Evolutionary conservation across 805 yeast species (phyloP).

Genomic region (Yarrowia porcina): DNA sequence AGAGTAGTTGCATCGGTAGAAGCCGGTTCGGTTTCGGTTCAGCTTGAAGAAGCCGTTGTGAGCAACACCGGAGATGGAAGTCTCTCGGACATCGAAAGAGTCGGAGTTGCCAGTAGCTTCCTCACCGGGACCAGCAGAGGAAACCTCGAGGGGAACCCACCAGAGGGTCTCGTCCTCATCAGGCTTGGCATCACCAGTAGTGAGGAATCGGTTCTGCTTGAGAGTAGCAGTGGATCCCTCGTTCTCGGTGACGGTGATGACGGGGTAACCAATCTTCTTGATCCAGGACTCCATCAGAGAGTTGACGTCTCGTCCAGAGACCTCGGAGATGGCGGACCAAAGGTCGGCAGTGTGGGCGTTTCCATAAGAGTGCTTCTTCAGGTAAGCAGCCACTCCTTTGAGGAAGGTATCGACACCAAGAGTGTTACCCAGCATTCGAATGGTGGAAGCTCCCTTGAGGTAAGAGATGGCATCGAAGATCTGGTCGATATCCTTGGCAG

Average conservation of each 20-base stretch:
- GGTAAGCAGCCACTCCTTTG: conserved; percentile 74
- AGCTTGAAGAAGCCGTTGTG: conserved; percentile 45
- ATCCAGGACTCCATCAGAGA: conserved; percentile 79
- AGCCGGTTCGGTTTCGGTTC: conserved; percentile 71
- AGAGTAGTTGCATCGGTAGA: conserved; percentile 69
- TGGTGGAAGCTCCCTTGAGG: conserved; percentile 73
- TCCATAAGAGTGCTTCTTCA: conserved; percentile 71
- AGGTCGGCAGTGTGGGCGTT: conserved; percentile 74
- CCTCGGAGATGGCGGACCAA: conserved; percentile 70
- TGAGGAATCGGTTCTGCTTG: conserved; percentile 65
- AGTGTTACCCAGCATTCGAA: conserved; percentile 78
- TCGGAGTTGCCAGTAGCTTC: conserved; percentile 29
- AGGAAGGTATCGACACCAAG: conserved; percentile 73
- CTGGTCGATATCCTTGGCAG: conserved; percentile 77
- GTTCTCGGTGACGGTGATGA: conserved; percentile 61
- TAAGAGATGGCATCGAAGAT: conserved; percentile 83
- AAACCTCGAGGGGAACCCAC: conserved; percentile 40
- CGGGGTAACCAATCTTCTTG: conserved; percentile 73
- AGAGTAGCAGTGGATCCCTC: conserved; percentile 40
- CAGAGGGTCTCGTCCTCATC: conserved; percentile 69
- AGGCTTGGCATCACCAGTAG: conserved; percentile 72
- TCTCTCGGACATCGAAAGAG: conserved; percentile 31
- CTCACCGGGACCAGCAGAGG: conserved; percentile 30
- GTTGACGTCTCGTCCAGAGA: conserved; percentile 68
- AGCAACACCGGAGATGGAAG: conserved; percentile 28